phyloP scores from a whole-genome alignment of 495 filamentous ascomycete genomes.

The Lophium mytilinum region DNA sequence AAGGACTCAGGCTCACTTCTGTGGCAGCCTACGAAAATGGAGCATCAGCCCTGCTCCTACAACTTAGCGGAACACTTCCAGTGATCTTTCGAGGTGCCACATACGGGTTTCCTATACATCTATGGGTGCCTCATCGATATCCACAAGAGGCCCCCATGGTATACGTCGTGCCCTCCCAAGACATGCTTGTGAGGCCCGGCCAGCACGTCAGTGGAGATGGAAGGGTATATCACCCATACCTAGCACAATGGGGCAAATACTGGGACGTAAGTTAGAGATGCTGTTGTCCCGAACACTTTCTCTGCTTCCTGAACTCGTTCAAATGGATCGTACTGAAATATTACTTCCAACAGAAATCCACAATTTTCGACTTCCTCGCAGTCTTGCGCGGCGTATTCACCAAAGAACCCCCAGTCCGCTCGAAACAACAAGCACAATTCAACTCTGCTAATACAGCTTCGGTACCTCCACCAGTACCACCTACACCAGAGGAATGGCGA shows the following conservation, averaged over 20 bases:
- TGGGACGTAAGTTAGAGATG: conserved; percentile 68
- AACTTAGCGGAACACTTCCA: conserved; percentile 78
- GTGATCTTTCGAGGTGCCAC: conserved; percentile 79
- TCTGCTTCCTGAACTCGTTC: too few relatives aligned
- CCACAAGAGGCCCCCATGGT: conserved; percentile 75
- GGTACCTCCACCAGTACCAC: conserved; percentile 59
- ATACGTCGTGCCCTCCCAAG: conserved; percentile 81
- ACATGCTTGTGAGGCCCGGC: conserved; percentile 82
- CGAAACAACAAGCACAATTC: conserved; percentile 48
- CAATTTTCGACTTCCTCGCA: conserved; percentile 67
- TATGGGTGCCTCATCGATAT: conserved; percentile 96
- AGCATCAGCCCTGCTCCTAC: conserved; percentile 75
- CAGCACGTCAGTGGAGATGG: conserved; percentile 95
- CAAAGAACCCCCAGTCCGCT: conserved; percentile 85
- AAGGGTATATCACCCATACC: conserved; percentile 89
- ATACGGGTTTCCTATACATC: conserved; percentile 81
- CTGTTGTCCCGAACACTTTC: too few relatives aligned
- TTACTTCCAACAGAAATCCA: conserved; percentile 57
- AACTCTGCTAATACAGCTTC: conserved; percentile 32
- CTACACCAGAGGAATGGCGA: conserved; percentile 57
- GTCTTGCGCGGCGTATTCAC: conserved; percentile 83
- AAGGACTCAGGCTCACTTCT: too few relatives aligned
- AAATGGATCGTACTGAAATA: neutral
- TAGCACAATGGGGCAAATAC: conserved; percentile 77
- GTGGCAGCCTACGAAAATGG: conserved; percentile 78